These are phyloP conservation scores for Saccharomyces hybrid DNA, from an alignment of 1,139 yeast species.

Conservation along the genomic window DNA sequence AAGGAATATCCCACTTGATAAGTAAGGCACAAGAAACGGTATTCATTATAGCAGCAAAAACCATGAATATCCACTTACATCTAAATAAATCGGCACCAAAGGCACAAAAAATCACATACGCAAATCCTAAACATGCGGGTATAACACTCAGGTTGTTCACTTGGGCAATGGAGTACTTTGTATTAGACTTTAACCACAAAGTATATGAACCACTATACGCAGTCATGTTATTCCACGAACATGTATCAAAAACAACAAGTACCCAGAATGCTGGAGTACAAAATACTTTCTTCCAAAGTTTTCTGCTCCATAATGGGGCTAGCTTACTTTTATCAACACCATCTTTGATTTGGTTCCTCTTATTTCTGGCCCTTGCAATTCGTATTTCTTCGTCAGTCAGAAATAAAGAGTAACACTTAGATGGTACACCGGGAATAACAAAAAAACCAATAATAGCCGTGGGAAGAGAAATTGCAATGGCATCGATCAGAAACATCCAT, in stretches of 20 bases:
- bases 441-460: conserved; percentile 50
- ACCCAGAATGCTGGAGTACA: conserved; percentile 30
- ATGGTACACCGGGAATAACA: conserved; percentile 61
- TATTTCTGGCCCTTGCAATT: conserved; percentile 51
- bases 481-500: conserved; percentile 72
- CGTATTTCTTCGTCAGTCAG: conserved; percentile 57
- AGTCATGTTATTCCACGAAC: conserved; percentile 34
- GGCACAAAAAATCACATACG: conserved; percentile 30
- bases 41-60: conserved; percentile 45
- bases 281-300: conserved; percentile 30
- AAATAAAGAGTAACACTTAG: conserved; percentile 43
- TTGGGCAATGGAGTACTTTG: conserved; percentile 27
- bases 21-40: conserved; percentile 38
- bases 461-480: conserved; percentile 48
- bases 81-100: conserved; percentile 32
- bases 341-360: conserved; percentile 31
- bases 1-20: conserved; percentile 38
- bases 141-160: conserved; percentile 32
- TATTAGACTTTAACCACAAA: conserved; percentile 33
- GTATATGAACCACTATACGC: conserved; percentile 34
- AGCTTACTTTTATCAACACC: conserved; percentile 19
- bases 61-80: conserved; percentile 35
- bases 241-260: conserved; percentile 28
- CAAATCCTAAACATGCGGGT: conserved; percentile 34
- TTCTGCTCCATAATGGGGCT: conserved; percentile 21